Evolutionary conservation across 23 red algal species (phyloP).

Genomic region (Gracilaria caudata): DNA sequence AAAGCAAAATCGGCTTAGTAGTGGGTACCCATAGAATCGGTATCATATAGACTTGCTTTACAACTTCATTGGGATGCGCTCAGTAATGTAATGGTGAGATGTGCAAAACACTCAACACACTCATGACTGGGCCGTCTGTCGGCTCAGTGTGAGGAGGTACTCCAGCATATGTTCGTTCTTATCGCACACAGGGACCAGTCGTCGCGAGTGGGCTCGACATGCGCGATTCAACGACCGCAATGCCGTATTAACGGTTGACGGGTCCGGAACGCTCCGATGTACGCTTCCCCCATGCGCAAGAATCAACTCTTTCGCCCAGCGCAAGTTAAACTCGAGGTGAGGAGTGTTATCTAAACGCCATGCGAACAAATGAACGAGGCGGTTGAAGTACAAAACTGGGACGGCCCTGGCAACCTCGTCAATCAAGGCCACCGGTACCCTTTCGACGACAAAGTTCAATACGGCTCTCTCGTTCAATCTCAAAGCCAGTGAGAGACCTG

Average conservation of each 20-base stretch:
- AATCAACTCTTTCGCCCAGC: conserved; percentile 48
- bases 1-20: background rate
- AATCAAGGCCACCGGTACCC: conserved; percentile 59
- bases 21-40: background rate
- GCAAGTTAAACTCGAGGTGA: conserved; percentile 72
- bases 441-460: conserved; percentile 63
- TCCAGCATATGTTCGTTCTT: conserved; percentile 54
- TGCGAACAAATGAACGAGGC: conserved; percentile 58
- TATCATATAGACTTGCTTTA: background rate
- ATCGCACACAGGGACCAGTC: conserved; percentile 37
- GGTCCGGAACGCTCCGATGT: conserved; percentile 41
- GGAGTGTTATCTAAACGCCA: conserved; percentile 69
- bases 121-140: background rate
- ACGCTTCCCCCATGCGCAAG: conserved; percentile 51
- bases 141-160: conserved; percentile 45
- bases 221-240: conserved; percentile 64
- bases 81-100: background rate
- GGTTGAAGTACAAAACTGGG: conserved; percentile 39
- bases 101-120: background rate
- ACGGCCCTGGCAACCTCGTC: conserved; percentile 31
- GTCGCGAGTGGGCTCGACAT: conserved; percentile 52
- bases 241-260: conserved; percentile 52
- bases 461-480: conserved; percentile 72
- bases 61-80: background rate
- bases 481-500: conserved; percentile 77